These are phyloP conservation scores for Cadophora sp. DNA, from an alignment of 2,329 filamentous ascomycete species.

Conservation along the genomic window DNA sequence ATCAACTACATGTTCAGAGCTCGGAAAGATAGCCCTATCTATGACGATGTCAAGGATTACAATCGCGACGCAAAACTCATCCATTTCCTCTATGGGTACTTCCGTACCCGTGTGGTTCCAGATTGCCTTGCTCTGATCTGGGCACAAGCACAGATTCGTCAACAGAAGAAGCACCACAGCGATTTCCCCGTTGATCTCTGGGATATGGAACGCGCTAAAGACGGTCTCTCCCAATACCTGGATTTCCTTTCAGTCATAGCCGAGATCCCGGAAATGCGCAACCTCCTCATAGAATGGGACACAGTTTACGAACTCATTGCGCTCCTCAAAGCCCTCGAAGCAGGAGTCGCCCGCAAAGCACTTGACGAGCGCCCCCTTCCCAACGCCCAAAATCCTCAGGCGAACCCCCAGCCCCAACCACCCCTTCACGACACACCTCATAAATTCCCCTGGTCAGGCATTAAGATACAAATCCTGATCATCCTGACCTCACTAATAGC, in stretches of 20 bases:
- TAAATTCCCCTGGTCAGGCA: constrained; percentile 71
- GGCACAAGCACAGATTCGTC: constrained; percentile 87
- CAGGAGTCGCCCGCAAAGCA: constrained; percentile 83
- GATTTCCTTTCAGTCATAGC: constrained; percentile 92
- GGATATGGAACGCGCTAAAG: constrained; percentile 98
- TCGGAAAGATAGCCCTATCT: constrained; percentile 49
- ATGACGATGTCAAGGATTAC: constrained; percentile 59
- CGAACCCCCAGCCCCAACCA: constrained; percentile 52
- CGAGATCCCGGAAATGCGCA: constrained; percentile 82
- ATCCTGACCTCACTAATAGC: constrained; percentile 90
- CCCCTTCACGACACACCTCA: constrained; percentile 68
- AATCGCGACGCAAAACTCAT: constrained; percentile 67
- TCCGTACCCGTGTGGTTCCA: constrained; percentile 89
- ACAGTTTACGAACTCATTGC: constrained; percentile 88
- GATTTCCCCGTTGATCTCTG: constrained; percentile 95
- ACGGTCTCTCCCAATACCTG: constrained; percentile 91
- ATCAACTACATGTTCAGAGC: constrained; percentile 87
- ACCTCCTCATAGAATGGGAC: constrained; percentile 90
- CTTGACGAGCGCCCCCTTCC: constrained; percentile 56
- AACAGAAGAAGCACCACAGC: constrained; percentile 74
- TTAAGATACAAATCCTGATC: constrained; percentile 91
- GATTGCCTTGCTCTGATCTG: constrained; percentile 95
- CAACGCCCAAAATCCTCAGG: constrained; percentile 22
- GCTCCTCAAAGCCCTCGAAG: constrained; percentile 84
- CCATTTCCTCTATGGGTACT: constrained; percentile 91